Percentiles rank a stretch among this genome's conserved stretches.
Conservation (phyloP, 768 basidiomycete genomes). For the Agrocybe chaxingu region DNA sequence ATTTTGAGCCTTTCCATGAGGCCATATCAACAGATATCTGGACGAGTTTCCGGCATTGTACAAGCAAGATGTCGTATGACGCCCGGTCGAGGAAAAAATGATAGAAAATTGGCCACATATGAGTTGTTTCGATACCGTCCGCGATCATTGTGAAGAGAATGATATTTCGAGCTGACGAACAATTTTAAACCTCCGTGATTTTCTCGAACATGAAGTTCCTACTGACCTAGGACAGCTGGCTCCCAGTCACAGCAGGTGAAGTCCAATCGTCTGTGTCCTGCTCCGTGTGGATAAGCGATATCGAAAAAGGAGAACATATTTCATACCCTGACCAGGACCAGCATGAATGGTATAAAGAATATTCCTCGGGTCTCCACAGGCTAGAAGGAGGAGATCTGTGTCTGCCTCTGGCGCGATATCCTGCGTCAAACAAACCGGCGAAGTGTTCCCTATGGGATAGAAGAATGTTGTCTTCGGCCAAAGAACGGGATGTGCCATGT, state of each 20-base stretch:
- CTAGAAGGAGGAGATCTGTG: constrained; percentile 40
- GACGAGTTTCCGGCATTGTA: constrained; percentile 28
- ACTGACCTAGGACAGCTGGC: constrained; percentile 31
- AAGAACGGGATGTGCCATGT: constrained; percentile 34
- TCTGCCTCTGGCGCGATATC: constrained; percentile 37
- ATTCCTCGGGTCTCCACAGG: constrained; percentile 47
- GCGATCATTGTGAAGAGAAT: constrained; percentile 29
- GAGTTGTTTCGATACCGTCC: constrained; percentile 15
- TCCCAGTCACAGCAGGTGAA: constrained; percentile 39
- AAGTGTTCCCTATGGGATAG: constrained; percentile 50
- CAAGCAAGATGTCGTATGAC: constrained; percentile 18
- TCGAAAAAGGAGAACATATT: neutral
- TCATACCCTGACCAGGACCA: constrained; percentile 19
- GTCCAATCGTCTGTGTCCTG: constrained; percentile 20
- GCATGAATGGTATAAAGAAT: constrained; percentile 38
- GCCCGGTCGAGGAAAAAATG: constrained; percentile 28
- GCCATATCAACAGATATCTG: constrained; percentile 15
- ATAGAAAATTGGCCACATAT: constrained; percentile 34
- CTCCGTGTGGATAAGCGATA: neutral
- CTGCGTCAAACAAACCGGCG: constrained; percentile 39
- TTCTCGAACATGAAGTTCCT: neutral
- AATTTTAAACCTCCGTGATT: neutral
- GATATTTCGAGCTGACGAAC: constrained; percentile 32
- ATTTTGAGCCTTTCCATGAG: constrained; percentile 25
- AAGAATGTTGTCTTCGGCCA: constrained; percentile 40